Base-by-base conservation (phyloP, 2,329 filamentous ascomycete species). In the Setomelanomma holmii region DNA sequence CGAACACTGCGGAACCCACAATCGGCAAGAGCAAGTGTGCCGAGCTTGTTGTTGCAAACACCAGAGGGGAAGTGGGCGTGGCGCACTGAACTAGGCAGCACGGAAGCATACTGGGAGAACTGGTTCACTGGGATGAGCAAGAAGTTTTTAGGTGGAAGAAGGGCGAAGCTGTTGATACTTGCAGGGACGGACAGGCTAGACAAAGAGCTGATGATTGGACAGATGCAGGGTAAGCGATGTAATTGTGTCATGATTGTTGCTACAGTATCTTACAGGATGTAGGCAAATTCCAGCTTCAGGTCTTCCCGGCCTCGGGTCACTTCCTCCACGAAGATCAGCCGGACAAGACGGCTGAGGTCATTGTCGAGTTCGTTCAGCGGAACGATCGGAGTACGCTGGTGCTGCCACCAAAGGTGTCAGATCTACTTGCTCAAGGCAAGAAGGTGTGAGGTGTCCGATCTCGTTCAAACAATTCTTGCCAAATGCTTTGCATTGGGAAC, bases 321-420 rank as follows among this genome's bases (percentile, higher is more conserved):
- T 99, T 99, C 68, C 86, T 99, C 49, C 95, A 99, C 61, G 95
- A 99, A 74, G 95, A 99, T 73, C 84, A 93, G 43, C 93, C 95
- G 0, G 89, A 92, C 68, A 96, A 93, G 79, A 96, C 89, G 38
- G 95, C 95, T 0, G 82, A 89, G 63, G 84, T 91, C 7, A 79
- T 98, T 45, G 90, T 89, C 1, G 95, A 99, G 71, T 98, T 99
- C 71, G 93, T 95, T 69, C 89, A 88, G 61, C 82, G 95, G 46
- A 99, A 99, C 70, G 93, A 98, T 76, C 83, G 93, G 55, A 91
- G 86, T 65, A 84, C 88, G 10, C 74, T 99, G 52, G 89, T 98
- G 1, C 79, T 99, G 57, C 95, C 95, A 24, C 93, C 93, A 0
- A 99, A 99, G 75, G 93, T 99, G 3, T 76, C 74, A 12, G 79